Base-by-base conservation (phyloP, 257 asterid species). In the Solanum peruvianum region DNA sequence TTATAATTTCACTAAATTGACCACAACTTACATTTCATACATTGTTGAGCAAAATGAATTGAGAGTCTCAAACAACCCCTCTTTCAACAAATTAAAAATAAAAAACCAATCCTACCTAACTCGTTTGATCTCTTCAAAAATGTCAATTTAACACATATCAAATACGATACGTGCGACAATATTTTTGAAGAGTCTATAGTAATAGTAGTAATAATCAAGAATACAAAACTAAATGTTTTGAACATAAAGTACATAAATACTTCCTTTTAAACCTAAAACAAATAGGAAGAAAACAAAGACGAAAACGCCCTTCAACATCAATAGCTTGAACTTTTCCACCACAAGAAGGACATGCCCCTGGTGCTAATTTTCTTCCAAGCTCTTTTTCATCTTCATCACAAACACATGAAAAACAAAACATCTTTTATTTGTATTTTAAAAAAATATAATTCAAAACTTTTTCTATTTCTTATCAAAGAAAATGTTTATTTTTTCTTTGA, bases 301-400 rank as follows among this genome's bases (percentile, higher is more conserved):
- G 83, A 85, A 87, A 91, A 3, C 58, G 90, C 31, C 92, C 88
- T 76, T 88, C 83, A 31, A 92, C 90, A 85, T 92, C 95, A 5
- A 93, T 91, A 3, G 96, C 94, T 9, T 91, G 89, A 47, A 94
- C 98, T 82, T 92, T 92, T 0, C 98, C 97, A 73, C 92, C 93
- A 89, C 95, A 93, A 85, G 70, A 90, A 10, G 94, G 95, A 90
- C 98, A 90, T 47, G 84, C 21, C 1, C 98, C 95, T 77, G 93
- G 76, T 87, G 93, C 94, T 86, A 83, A 89, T 60, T 91, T 89
- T 89, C 93, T 86, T 52, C 92, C 91, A 2, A 93, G 47, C 90
- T 93, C 96, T 87, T 86, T 90, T 71, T 94, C 95, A 87, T 90
- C 93, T 88, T 90, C 88, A 21, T 75, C 87, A 85, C 98, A 94